Base-by-base conservation (phyloP, 371 early-diverging fungal genomes). In the Choanephora cucurbitarum region DNA sequence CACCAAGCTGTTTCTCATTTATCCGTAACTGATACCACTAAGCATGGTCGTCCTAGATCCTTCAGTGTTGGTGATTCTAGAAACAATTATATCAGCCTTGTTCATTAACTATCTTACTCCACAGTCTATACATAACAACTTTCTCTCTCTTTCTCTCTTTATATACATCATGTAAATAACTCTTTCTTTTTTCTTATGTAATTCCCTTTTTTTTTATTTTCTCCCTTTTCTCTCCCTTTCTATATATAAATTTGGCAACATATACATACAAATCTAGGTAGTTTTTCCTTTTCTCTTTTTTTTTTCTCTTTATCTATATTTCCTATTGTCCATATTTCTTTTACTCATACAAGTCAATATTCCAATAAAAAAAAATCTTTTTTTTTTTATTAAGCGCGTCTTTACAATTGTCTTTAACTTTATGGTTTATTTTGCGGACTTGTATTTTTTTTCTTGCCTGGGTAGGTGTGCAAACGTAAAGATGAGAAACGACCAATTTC, bases 61-160 rank as follows among this genome's bases (percentile, higher is more conserved):
- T 66, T 61, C 40, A 66, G 67, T 44, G 58, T 66, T 21, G 59
- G 59, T n/a, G 61, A 61, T n/a, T 55, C 61, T 24, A 57, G 62
- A 55, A 52, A 51, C 28, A 54, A 45, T 24, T 37, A 19, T 24
- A 62, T 46, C 44, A 62, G 28, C n/a, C 57, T 62, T 55, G 62
- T 62, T 7, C 57, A 62, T 48, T 62, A 56, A 52, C 37, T n/a
- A n/a, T n/a, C n/a, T n/a, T n/a, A n/a, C 40, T 45, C 15, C 14
- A 44, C n/a, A n/a, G n/a, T n/a, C 39, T 45, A 45, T 21, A 45
- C 21, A 45, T 45, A n/a, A 21, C 22, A 21, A 21, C 22, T 45
- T n/a, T n/a, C n/a, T n/a, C n/a, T n/a, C n/a, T n/a, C n/a, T n/a
- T n/a, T n/a, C n/a, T n/a, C n/a, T 21, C 10, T 23, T 7, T 23